Evolutionary conservation across 208 protist genomes (phyloP).

Genomic region (Acanthamoeba polyphaga): DNA sequence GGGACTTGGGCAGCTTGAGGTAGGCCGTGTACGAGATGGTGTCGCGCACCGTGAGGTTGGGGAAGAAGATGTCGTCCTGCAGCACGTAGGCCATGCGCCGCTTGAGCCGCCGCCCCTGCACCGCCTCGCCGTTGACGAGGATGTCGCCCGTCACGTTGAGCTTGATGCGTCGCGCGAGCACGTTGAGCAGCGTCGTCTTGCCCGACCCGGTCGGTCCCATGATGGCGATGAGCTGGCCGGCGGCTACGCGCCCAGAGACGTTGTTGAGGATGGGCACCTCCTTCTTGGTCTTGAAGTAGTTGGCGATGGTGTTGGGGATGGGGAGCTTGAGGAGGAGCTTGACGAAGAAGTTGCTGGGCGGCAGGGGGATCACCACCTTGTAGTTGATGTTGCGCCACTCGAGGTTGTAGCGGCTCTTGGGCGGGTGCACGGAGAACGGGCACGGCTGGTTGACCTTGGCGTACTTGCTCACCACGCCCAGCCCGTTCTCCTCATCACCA

Average conservation of each 20-base stretch:
- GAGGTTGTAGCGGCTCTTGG: slow-evolving; percentile 63
- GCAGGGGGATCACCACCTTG: slow-evolving; percentile 65
- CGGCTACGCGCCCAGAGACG: slow-evolving; percentile 54
- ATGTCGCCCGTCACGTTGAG: slow-evolving; percentile 76
- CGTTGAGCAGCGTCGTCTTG: slow-evolving; percentile 82
- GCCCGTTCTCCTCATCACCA: neutral
- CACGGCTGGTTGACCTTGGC: slow-evolving; percentile 73
- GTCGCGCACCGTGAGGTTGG: slow-evolving; percentile 80
- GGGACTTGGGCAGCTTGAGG: slow-evolving; percentile 72
- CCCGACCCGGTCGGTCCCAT: slow-evolving; percentile 79
- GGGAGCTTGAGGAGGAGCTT: slow-evolving; percentile 65
- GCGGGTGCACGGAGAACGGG: slow-evolving; percentile 33
- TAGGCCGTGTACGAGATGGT: slow-evolving; percentile 76
- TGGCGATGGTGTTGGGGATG: slow-evolving; percentile 22
- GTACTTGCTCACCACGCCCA: slow-evolving; percentile 61
- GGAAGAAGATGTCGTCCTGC: slow-evolving; percentile 83
- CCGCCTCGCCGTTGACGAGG: slow-evolving; percentile 51
- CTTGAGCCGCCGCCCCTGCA: slow-evolving; percentile 43
- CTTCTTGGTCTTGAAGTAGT: slow-evolving; percentile 64
- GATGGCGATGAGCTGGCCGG: slow-evolving; percentile 78
- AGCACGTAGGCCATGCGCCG: slow-evolving; percentile 76
- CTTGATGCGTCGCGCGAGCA: slow-evolving; percentile 72
- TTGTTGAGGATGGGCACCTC: slow-evolving; percentile 75
- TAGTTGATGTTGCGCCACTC: slow-evolving; percentile 76
- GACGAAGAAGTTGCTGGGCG: slow-evolving; percentile 54